phyloP scores from a whole-genome alignment of 2,329 filamentous ascomycete species.

The Calcarisporium arbuscula region DNA sequence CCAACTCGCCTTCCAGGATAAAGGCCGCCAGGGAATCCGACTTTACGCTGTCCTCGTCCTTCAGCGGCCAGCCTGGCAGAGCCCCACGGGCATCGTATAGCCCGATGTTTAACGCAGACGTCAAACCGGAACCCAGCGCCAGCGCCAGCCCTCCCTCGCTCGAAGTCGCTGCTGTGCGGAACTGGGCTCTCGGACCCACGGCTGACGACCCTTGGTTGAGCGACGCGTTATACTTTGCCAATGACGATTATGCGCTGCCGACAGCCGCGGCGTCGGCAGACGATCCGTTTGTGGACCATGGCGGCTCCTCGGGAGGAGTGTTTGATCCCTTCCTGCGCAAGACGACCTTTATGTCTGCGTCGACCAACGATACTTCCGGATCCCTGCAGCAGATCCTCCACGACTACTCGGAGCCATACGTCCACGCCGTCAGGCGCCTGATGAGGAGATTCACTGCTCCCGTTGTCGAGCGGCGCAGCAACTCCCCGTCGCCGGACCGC shows the following conservation, averaged over 20 bases:
- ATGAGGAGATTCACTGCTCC: constrained; percentile 33
- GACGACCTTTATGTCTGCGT: constrained; percentile 30
- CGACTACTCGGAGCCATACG: constrained; percentile 25
- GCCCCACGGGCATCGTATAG: no score
- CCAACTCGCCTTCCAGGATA: constrained; percentile 29
- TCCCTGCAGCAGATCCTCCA: constrained; percentile 26
- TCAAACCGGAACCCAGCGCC: constrained; percentile 6
- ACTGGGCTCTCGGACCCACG: no score
- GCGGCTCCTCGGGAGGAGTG: constrained; percentile 5
- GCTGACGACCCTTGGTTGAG: no score
- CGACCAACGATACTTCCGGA: constrained; percentile 31
- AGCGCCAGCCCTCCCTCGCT: constrained; percentile 5
- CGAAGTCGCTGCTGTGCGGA: neutral
- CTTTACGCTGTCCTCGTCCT: constrained; percentile 1
- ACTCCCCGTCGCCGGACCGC: constrained; percentile 19
- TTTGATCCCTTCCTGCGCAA: constrained; percentile 24
- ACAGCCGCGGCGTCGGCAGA: no score
- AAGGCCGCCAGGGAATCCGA: neutral
- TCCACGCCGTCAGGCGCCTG: constrained; percentile 30
- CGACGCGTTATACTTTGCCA: no score
- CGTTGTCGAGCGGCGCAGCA: constrained; percentile 12
- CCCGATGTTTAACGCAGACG: no score
- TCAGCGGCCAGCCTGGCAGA: no score
- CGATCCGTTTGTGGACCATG: neutral
- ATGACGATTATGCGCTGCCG: no score